Evolutionary conservation across 371 early-diverging fungal species (phyloP).

Genomic region (Saksenaea vasiformis): DNA sequence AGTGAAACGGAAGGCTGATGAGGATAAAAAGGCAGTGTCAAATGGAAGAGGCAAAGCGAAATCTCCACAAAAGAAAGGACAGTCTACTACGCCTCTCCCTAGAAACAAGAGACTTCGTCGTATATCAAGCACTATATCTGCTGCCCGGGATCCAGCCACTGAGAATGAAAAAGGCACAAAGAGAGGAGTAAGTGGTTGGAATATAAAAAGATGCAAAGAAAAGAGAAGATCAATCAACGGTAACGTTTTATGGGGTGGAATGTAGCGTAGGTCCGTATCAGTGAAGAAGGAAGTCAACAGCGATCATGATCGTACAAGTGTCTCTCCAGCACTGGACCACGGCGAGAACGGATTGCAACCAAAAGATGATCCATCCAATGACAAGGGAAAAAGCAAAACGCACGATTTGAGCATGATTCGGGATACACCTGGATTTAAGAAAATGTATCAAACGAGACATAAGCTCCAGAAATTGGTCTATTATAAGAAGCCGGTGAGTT

Average conservation of each 20-base stretch:
- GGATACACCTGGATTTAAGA: constrained; percentile 32
- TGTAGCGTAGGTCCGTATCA: constrained; percentile 15
- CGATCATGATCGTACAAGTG: not conserved
- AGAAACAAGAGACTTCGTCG: not conserved
- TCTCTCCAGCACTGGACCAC: not conserved
- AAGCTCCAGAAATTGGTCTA: constrained; percentile 40
- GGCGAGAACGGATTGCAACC: not conserved
- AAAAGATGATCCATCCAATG: not conserved
- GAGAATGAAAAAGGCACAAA: constrained; percentile 12
- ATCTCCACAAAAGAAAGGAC: constrained; percentile 2
- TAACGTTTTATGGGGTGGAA: not conserved
- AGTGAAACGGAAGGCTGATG: constrained; percentile 13
- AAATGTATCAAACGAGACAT: constrained; percentile 31
- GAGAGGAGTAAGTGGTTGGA: constrained; percentile 8
- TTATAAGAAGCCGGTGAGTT: constrained; percentile 33
- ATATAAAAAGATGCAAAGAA: not conserved
- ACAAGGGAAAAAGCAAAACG: not conserved
- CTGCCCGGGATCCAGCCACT: not conserved
- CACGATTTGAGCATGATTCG: constrained; percentile 13
- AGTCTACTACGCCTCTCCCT: not conserved
- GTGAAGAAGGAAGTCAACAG: constrained; percentile 15
- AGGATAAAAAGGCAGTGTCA: constrained; percentile 12
- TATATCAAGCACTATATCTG: not conserved
- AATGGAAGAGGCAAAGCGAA: constrained; percentile 7
- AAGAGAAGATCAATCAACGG: not conserved